Base-by-base conservation (phyloP, 352 stramenopile species). In the Phytopythium delawarense region DNA sequence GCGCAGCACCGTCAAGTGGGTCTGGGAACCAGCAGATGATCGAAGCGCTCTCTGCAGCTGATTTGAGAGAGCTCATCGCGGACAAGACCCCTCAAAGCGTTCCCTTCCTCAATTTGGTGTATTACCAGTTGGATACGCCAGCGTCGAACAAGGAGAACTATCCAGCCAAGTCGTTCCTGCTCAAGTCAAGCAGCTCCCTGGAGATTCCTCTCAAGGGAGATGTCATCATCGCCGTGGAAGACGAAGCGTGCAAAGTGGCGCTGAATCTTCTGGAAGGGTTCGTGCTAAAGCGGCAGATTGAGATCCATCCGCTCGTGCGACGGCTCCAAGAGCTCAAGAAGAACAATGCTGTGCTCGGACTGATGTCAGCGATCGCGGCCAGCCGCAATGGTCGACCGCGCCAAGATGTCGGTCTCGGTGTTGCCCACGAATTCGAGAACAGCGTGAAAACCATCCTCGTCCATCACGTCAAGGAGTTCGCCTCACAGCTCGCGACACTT, bases 251-350 rank as follows among this genome's bases (percentile, higher is more conserved):
- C 39, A 79, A 76, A 23, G 34, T 92, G 11, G 51, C 71, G 15
- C 56, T 94, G 30, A 68, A 91, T 60, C 57, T 94, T 18, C 85
- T 86, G 12, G 76, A 94, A 62, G 79, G 67, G 1, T 92, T 92
- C 54, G 80, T 94, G 25, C 62, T 74, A 28, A 82, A 83, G 51
- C 70, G 82, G 53, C 68, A 87, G 25, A 64, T 89, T 15, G 85
- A 94, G 23, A 63, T 91, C n/a, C 65, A 87, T 15, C 81, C 76
- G 2, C 66, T 88, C 3, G 67, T 94, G 1, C 63, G 73, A 23
- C 80, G 84, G 1, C 60, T 94, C 0, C 69, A 88, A 50, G 81
- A 84, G 20, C 32, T 89, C 18, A 89, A 90, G 63, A 78, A 78
- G 39, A 86, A 74, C 34, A 79, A 71, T 7, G 65, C 64, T 2